These are phyloP conservation scores for Suillus variegatus DNA, from an alignment of 768 basidiomycete genomes.

Conservation along the genomic window DNA sequence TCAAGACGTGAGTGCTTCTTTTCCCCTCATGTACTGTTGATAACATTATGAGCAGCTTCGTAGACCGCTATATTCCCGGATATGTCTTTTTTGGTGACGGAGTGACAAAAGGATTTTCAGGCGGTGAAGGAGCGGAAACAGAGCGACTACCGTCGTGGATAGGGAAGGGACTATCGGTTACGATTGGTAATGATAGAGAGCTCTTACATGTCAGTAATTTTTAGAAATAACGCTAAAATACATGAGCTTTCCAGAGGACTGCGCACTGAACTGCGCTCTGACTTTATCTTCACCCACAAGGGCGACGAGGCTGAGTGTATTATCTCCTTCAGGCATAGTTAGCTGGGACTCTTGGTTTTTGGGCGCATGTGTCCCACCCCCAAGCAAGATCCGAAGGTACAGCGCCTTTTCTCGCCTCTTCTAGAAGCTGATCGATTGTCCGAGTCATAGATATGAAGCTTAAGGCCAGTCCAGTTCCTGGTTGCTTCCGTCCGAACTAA, in stretches of 20 bases:
- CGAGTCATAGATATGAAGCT: background rate
- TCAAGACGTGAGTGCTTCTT: constrained; percentile 45
- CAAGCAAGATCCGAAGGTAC: background rate
- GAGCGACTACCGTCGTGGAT: constrained; percentile 38
- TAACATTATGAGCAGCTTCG: constrained; percentile 53
- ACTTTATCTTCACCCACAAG: background rate
- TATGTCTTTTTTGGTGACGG: constrained; percentile 85
- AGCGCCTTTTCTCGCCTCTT: background rate
- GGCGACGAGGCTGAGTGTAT: background rate
- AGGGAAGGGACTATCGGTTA: constrained; percentile 52
- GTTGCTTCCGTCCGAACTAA: background rate
- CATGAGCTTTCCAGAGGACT: background rate
- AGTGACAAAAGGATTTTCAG: constrained; percentile 37
- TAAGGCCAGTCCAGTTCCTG: background rate
- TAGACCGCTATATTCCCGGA: constrained; percentile 92
- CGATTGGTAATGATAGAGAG: constrained; percentile 55
- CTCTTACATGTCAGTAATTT: constrained; percentile 44
- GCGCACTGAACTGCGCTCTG: background rate
- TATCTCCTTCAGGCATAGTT: constrained; percentile 1
- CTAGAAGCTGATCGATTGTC: background rate
- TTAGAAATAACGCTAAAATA: constrained; percentile 28
- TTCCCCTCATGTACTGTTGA: constrained; percentile 7
- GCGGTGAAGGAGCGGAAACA: constrained; percentile 17
- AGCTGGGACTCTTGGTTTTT: background rate
- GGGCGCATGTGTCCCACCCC: background rate